Evolutionary conservation across 441 rosid genomes (phyloP).

Genomic region (Gossypium davidsonii): DNA sequence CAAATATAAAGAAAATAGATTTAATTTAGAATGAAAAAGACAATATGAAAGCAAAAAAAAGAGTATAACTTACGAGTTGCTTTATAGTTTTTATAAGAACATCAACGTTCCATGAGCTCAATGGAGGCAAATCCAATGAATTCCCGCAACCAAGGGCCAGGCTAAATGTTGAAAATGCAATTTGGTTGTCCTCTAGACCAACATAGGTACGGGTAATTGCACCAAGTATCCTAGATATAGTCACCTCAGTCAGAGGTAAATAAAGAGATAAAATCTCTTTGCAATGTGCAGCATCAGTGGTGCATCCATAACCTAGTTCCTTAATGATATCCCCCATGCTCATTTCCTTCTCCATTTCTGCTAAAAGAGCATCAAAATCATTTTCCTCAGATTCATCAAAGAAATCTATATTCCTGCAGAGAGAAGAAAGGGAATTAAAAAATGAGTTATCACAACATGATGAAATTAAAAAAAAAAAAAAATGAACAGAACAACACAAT

Average conservation of each 20-base stretch:
- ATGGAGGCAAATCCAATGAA: conserved; percentile 46
- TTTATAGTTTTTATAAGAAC: conserved; percentile 69
- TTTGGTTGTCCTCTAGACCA: conserved; percentile 63
- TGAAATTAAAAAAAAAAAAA: not conserved
- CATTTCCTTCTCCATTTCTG: conserved; percentile 81
- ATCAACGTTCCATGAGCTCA: conserved; percentile 73
- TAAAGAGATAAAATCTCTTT: conserved; percentile 70
- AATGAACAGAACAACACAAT: not conserved
- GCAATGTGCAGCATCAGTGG: conserved; percentile 66
- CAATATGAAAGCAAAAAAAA: conserved; percentile 1
- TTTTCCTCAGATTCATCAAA: conserved; percentile 40
- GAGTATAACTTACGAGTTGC: conserved; percentile 60
- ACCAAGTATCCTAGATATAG: conserved; percentile 71
- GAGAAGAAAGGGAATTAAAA: conserved; percentile 9
- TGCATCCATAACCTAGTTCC: conserved; percentile 92
- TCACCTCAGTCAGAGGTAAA: conserved; percentile 62
- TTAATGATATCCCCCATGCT: conserved; percentile 69
- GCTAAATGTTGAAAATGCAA: conserved; percentile 59
- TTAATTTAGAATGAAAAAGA: conserved; percentile 1
- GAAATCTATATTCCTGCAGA: conserved; percentile 46
- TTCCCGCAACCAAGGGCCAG: conserved; percentile 65
- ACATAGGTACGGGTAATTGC: conserved; percentile 44
- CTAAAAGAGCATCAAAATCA: conserved; percentile 78
- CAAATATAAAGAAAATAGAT: conserved; percentile 1
- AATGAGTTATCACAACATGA: not conserved